Base-by-base conservation (phyloP, 2,329 filamentous ascomycete species). In the Basipetospora chlamydospora region DNA sequence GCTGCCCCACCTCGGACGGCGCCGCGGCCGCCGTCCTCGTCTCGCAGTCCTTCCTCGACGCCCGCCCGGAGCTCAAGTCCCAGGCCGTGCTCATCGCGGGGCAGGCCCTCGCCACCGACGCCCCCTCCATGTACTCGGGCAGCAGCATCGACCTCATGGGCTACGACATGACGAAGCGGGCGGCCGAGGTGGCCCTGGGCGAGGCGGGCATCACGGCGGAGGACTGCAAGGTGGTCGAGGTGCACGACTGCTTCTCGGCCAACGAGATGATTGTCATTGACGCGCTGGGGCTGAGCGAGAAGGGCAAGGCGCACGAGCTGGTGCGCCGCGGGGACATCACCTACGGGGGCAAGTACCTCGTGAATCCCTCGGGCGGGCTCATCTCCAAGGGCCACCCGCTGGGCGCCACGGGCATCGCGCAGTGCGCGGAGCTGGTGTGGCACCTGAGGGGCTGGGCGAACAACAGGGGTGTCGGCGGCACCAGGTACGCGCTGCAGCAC, bases 381-480 rank as follows among this genome's bases (percentile, higher is more conserved):
- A 96, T 96, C 50, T 90, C 82, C 43, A 96, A 96, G 65, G 90
- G 88, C 28, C 88, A 96, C 56, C 88, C 90, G 0, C 75, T 96
- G 4, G 88, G 88, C 23, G 88, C 88, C 0, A 93, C 85, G 0
- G 88, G 90, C n/a, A 70, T 96, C 36, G 90, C 88, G 10, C 88
- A 96, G 61, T 95, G 87, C 53, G 84, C 88, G 5, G 88, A 96
- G 62, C 66, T 96, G 10, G 82, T 92, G 20, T 96, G 88, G 88
- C 88, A 96, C 52, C 66, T 96, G 48, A 74, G 88, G 44, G 88
- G 88, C 10, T 95, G 88, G 88, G 88, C 88, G 15, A 94, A 90
- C 59, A 95, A 95, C 64, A 71, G 88, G 28, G 62, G 75, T 12
- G 69, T 81, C 2, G 35, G 28, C n/a, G 35, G 68, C 40, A 90